Conservation (phyloP, 305 asterid species). For the Fraxinus greggii region DNA sequence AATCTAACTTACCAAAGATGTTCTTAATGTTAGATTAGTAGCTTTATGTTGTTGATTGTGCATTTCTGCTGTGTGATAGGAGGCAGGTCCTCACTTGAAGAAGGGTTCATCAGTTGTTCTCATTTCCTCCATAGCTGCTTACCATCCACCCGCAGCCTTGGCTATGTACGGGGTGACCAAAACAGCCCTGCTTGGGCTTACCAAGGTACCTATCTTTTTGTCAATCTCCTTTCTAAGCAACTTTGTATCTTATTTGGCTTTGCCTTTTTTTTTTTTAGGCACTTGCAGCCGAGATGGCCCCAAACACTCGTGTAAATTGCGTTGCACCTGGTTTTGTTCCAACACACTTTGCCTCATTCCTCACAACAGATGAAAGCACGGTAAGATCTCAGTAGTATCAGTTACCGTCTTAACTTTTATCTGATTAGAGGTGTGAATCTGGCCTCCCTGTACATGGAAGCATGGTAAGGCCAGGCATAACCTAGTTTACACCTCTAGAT, state of each 20-base stretch:
- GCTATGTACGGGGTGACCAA: constrained; percentile 13
- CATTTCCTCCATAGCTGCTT: background rate
- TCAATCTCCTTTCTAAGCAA: background rate
- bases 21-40: background rate
- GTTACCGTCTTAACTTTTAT: background rate
- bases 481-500: background rate
- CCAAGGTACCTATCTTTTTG: constrained; percentile 1
- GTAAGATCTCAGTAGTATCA: constrained; percentile 34
- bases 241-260: background rate
- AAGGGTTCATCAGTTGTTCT: constrained; percentile 7
- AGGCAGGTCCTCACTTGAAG: constrained; percentile 2
- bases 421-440: background rate
- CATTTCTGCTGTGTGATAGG: background rate
- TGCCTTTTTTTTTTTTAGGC: constrained; percentile 42
- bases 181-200: constrained; percentile 4
- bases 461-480: background rate
- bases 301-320: constrained; percentile 89
- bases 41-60: background rate
- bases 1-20: background rate
- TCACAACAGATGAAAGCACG: constrained; percentile 41
- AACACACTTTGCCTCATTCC: constrained; percentile 63
- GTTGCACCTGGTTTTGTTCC: constrained; percentile 96
- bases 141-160: constrained; percentile 6
- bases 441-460: background rate
- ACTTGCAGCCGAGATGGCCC: constrained; percentile 87